phyloP scores from a whole-genome alignment of 2,329 filamentous ascomycete genomes.

The Trichoderma sp. region DNA sequence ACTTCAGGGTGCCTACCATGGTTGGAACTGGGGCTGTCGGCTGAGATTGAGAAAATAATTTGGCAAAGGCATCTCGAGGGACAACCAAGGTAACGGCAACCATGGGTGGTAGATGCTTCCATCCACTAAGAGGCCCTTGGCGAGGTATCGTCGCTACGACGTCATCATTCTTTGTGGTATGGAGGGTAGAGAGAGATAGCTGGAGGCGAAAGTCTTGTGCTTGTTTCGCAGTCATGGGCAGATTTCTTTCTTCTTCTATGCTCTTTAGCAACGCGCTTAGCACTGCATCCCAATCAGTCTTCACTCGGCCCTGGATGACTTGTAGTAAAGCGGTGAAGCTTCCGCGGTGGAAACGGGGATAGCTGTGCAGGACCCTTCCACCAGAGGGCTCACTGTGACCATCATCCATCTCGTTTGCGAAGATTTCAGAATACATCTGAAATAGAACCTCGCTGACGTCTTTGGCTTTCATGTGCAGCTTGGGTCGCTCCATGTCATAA shows the following conservation, averaged over 20 bases:
- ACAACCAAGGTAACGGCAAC: constrained; percentile 42
- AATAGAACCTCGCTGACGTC: constrained; percentile 44
- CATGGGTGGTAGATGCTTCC: constrained; percentile 40
- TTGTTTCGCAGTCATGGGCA: constrained; percentile 35
- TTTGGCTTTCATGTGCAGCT: constrained; percentile 38
- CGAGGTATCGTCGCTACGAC: constrained; percentile 26
- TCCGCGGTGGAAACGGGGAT: constrained; percentile 40
- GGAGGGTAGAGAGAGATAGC: constrained; percentile 36
- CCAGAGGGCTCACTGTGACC: not conserved
- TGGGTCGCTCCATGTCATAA: constrained; percentile 24
- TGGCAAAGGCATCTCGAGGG: constrained; percentile 33
- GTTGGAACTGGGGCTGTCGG: constrained; percentile 30
- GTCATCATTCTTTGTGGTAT: constrained; percentile 5
- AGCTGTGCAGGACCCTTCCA: constrained; percentile 23
- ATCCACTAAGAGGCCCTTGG: constrained; percentile 37
- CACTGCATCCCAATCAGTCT: constrained; percentile 38
- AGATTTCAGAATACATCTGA: constrained; percentile 48
- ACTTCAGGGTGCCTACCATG: constrained; percentile 35
- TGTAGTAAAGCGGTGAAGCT: constrained; percentile 44
- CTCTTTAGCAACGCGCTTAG: constrained; percentile 33
- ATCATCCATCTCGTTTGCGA: constrained; percentile 33
- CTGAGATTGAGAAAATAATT: constrained; percentile 29
- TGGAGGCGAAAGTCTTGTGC: constrained; percentile 40
- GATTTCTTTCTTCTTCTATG: constrained; percentile 34
- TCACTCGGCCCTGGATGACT: constrained; percentile 36